Evolutionary conservation across 331 rosid species (phyloP), one percentile per base, ranked within the genome.

Genomic region (Rhamnella rubrinervis): DNA sequence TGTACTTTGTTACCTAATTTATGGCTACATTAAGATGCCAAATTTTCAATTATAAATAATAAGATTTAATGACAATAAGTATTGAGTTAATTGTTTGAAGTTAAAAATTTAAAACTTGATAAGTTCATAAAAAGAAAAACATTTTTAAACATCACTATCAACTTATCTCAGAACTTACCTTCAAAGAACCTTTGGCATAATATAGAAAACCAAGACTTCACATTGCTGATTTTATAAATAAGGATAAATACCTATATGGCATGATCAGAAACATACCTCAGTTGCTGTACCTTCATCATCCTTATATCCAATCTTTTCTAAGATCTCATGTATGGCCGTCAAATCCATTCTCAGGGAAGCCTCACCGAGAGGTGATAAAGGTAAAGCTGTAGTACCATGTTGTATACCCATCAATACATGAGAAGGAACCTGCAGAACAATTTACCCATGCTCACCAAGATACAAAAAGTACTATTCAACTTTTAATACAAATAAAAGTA

Each of bases 221-320:
- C 35, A 31, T 31, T 40, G 2, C 49, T 44, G 49, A 44, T 44
- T 44, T 44, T 44, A 11, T 2, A 63, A 63, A 46, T 55, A 63
- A 9, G 55, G 19, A 14, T 41, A 63, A 40, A 37, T 31, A 62
- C 52, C 18, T 39, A 16, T 13, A 40, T 63, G 31, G 39, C 14
- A 23, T 2, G 26, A 64, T 72, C 51, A 57, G 62, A 85, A 75
- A 75, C 84, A 53, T 51, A 95, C 99, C 99, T 95, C 99, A 28
- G 96, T 81, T 46, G 95, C 95, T 61, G 87, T 79, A 31, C 96
- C 99, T 76, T 91, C 99, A 56, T 91, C 96, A 37, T 95, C 99
- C 83, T 91, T 89, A 68, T 95, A 95, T 70, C 96, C 97, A 71
- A 80, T 65, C 65, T 82, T 86, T 76, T 95, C 99, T 82, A 95